Base-by-base conservation (phyloP, 371 early-diverging fungal species). In the Mucor plumbeus region DNA sequence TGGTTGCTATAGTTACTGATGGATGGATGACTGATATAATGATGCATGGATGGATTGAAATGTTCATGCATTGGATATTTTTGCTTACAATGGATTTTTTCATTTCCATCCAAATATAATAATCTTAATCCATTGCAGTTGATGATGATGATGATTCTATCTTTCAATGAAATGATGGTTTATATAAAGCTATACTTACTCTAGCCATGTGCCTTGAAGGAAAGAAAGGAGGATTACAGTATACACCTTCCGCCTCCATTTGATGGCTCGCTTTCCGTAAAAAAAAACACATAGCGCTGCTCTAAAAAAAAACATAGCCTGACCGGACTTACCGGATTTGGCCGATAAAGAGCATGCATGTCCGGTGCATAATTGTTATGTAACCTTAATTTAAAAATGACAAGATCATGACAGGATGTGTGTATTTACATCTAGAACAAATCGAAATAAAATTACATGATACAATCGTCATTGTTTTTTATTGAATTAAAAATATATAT, bases 151-250 rank as follows among this genome's bases (percentile, higher is more conserved):
- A 7, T 38, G 38, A 11, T 11, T 21, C 14, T 53, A 31, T 53
- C 21, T 53, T 21, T 31, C 21, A 53, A 53, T 53, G 53, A 53
- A 53, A 53, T 53, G 53, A 53, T 53, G 53, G 31, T 31, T 26
- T 21, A 13, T 26, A 26, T 13, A 21, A 47, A 19, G 54, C 41
- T 65, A 62, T 63, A 63, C 69, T 68, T 68, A 68, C 69, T 68
- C 69, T 68, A 68, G 69, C 69, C 69, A 68, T 68, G 63, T 63
- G 59, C 69, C 64, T 68, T 63, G 59, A 63, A 59, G 64, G 57
- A 64, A 63, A 64, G 64, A 68, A 68, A 64, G 69, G 64, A 64
- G 69, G 64, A 59, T 68, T 35, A 35, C 54, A n/a, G 43, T 63
- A 59, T 68, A 48, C 41, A 63, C 44, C 69, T 63, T 63, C 59